A percentile compares a stretch with the other conserved stretches of the same genome.
These are phyloP conservation scores for Pichia cactophila DNA, from an alignment of 1,139 yeast species.

Conservation along the genomic window DNA sequence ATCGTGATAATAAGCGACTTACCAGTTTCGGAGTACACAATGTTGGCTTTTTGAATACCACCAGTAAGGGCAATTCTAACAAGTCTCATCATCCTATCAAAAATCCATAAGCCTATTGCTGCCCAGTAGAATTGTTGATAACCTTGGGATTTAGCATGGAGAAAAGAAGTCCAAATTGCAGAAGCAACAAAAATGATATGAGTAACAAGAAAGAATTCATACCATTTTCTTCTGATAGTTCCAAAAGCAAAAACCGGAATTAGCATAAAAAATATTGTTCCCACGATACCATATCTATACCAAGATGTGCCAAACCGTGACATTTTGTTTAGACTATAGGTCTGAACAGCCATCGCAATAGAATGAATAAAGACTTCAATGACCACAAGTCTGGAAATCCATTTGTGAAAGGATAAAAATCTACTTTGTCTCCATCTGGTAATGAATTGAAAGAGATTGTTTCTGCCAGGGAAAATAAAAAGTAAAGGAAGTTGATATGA, in stretches of 20 bases:
- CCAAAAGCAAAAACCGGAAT: constrained; percentile 43
- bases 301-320: constrained; percentile 34
- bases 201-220: constrained; percentile 53
- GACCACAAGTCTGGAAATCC: constrained; percentile 47
- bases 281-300: constrained; percentile 51
- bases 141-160: constrained; percentile 42
- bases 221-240: constrained; percentile 46
- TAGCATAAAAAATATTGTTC: constrained; percentile 34
- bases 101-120: constrained; percentile 55
- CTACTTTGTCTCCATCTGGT: constrained; percentile 63
- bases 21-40: constrained; percentile 36
- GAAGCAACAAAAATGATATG: constrained; percentile 55
- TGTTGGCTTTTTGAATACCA: constrained; percentile 43
- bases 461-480: constrained; percentile 58
- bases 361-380: constrained; percentile 42
- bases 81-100: constrained; percentile 50
- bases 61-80: constrained; percentile 46
- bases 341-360: constrained; percentile 39
- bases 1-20: constrained; percentile 34
- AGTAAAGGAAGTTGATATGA: constrained; percentile 48
- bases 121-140: constrained; percentile 43
- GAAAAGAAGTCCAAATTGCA: constrained; percentile 53
- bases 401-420: constrained; percentile 57
- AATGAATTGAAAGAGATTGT: constrained; percentile 53
- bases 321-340: constrained; percentile 34